Evolutionary conservation across 2,329 filamentous ascomycete species (phyloP), one percentile per base, ranked within the genome.

Genomic region (Diaporthe ampelina): DNA sequence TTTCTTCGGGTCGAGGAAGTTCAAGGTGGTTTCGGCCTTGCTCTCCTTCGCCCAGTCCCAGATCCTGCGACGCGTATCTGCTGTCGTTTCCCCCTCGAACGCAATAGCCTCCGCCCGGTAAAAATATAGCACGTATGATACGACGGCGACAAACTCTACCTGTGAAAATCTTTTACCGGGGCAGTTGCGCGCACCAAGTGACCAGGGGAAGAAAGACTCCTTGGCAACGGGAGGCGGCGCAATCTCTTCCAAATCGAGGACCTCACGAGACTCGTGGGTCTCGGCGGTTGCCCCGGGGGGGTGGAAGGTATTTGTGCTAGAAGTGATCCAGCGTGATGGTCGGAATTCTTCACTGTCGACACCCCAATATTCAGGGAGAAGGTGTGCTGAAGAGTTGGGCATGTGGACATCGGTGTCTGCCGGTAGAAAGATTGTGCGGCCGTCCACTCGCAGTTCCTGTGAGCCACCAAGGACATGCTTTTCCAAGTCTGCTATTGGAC

Each of bases 1-100:
- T 59, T 77, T 78, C 72, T 76, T 76, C 19, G 69, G 69, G 32
- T 71, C 69, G 11, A 43, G 43, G 7, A 71, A 59, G 19, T 71
- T 59, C 29, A 71, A 54, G 3, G 69, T 71, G 21, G 61, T 29
- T 32, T 71, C 43, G 5, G 54, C 54, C 19, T 61, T 57, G 24
- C 56, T 50, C 21, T 71, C 56, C 43, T 21, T 35, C 9, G 69
- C 61, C 29, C 58, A 71, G 6, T 61, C n/a, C 69, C 69, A 71
- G 32, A 71, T 29, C 54, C 69, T 35, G 10, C n/a, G 26, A 9
- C 69, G 56, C 6, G 69, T 61, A 43, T 50, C 56, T 6, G 37
- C 29, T 6, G 9, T 8, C 9, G 26, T 37, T 21, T 72, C 58
- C 7, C 70, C 58, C 11, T 40, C 4, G 11, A 72, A 35, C n/a